A percentile compares a stretch with the other conserved stretches of the same genome.
Conservation (phyloP, 176 grass and related monocot species). For the Triticum aestivum region IWGSC_CS_RefSeq_v2.1 NC_057806.1:459493969-459494468, state of each 20-base stretch:
- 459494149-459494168: too few relatives aligned
- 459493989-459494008: background rate
- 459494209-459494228: background rate
- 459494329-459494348: background rate
- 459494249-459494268: background rate
- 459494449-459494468: slow-evolving; percentile 29
- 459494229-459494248: background rate
- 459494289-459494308: background rate
- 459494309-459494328: too few relatives aligned
- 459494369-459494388: slow-evolving; percentile 9
- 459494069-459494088: too few relatives aligned
- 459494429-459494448: slow-evolving; percentile 25
- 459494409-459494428: slow-evolving; percentile 17
- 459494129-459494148: too few relatives aligned
- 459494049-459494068: too few relatives aligned
- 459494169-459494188: too few relatives aligned
- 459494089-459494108: too few relatives aligned
- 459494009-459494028: background rate
- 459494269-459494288: slow-evolving; percentile 4
- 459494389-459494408: slow-evolving; percentile 39
- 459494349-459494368: background rate
- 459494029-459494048: background rate
- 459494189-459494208: background rate
- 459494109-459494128: too few relatives aligned
- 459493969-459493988: slow-evolving; percentile 24